Evolutionary conservation across 208 protist species (phyloP).

Genomic region (Chromosphaera perkinsii): DNA sequence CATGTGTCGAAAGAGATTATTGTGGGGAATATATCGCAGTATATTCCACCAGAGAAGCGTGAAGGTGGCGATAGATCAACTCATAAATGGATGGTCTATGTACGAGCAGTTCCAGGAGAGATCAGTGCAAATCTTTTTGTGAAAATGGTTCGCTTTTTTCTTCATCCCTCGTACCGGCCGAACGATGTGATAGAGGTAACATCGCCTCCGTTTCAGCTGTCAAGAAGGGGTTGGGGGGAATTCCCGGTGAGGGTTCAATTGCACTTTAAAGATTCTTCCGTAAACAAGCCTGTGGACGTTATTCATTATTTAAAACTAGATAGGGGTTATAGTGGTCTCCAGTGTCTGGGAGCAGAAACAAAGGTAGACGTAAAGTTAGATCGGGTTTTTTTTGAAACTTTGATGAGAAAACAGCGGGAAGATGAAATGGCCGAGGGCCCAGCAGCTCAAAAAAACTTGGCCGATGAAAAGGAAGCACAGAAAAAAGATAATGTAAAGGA

Average conservation of each 20-base stretch:
- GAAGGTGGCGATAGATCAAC: background rate
- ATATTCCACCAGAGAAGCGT: conserved; percentile 28
- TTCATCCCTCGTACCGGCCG: conserved; percentile 39
- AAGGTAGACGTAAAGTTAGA: background rate
- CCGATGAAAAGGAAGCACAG: too few relatives aligned
- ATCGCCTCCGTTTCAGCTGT: conserved; percentile 30
- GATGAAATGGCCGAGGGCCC: too few relatives aligned
- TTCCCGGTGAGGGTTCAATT: conserved; percentile 41
- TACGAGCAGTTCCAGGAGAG: conserved; percentile 18
- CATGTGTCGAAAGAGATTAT: conserved; percentile 46
- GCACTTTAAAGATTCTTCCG: conserved; percentile 32
- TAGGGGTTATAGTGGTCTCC: background rate
- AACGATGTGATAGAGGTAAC: conserved; percentile 31
- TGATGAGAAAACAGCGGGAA: too few relatives aligned
- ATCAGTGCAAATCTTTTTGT: background rate
- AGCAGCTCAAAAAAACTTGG: too few relatives aligned
- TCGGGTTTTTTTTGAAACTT: too few relatives aligned
- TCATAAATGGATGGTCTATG: conserved; percentile 42
- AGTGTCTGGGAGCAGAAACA: background rate
- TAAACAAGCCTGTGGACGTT: conserved; percentile 41
- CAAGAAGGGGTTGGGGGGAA: conserved; percentile 37
- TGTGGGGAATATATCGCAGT: conserved; percentile 36
- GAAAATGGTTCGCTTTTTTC: conserved; percentile 37
- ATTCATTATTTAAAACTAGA: conserved; percentile 16
- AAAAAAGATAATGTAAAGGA: too few relatives aligned